Evolutionary conservation across 2,329 filamentous ascomycete species (phyloP), one percentile per base, ranked within the genome.

Genomic region (Alternaria rosae): DNA sequence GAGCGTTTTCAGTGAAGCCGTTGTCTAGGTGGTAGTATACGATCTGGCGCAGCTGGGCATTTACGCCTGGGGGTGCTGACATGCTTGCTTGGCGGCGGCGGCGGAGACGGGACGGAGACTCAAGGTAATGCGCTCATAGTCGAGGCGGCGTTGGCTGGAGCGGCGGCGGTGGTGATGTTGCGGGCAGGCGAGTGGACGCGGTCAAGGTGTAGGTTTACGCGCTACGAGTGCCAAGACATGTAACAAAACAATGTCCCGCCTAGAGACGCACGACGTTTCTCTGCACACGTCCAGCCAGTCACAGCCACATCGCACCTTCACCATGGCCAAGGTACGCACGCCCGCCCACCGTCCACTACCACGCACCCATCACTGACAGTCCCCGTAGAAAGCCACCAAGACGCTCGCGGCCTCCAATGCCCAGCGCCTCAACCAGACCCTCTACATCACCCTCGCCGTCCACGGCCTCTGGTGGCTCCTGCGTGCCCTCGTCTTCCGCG

Each of bases 1-100:
- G 89, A 59, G 95, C 95, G 77, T 97, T 98, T 58, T 94, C 89
- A 76, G 91, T 86, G 38, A 94, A 88, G 75, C 93, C 90, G 77
- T 97, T 97, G 84, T 99, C 95, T 78, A 99, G 89, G 76, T 90
- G 86, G 77, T 91, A 90, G 81, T 88, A 89, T 65, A 91, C 86
- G 51, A 90, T 82, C 71, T 90, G 87, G 73, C 88, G 84, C 72
- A 91, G 82, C 78, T 91, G 88, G 68, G 82, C 81, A 57, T 85
- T 84, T 63, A 88, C 83, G 74, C 87, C 83, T 50, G 85, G 79
- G 45, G 83, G 85, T 45, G 86, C 85, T 59, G 87, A 84, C 87
- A 89, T 89, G 73, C 68, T 59, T 63, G 61, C 20, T 20, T 11
- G 35, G 35, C 51, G 51, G 12, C 45, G 26, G 26, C 51, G 52